Evolutionary conservation across 345 rosid species (phyloP), one percentile per base, ranked within the genome.

Genomic region (Gossypium herbaceum): DNA sequence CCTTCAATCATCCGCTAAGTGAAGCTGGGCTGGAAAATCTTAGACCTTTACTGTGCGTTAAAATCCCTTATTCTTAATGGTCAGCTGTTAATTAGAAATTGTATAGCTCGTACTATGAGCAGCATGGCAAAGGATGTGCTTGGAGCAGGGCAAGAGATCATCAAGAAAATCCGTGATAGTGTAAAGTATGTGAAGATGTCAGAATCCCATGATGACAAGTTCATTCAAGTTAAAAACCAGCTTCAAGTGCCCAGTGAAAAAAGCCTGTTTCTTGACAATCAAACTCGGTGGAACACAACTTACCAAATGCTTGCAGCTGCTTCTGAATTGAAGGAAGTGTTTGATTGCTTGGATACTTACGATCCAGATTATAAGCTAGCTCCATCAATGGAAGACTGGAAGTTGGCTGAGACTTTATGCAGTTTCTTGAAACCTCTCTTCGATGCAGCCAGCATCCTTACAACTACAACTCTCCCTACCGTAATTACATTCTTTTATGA

Each of bases 111-210:
- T 13, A 81, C 89, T 41, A 74, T 91, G 67, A 83, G 91, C 76
- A 78, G 81, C 74, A 85, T 86, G 24, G 95, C 90, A 3, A 90
- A 85, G 77, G 94, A 86, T 66, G 86, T 89, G 62, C 68, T 94
- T 10, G 84, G 52, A 29, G 84, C 81, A 2, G 93, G 92, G 19
- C 78, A 77, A 59, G 92, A 79, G 47, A 82, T 90, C 67, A 78
- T 90, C 76, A 85, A 87, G 87, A 94, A 85, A 79, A 86, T 94
- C 79, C 83, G 97, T 24, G 86, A 90, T 62, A 85, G 91, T 86
- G 97, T 92, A 9, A 94, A 92, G 80, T 86, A 89, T 15, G 97
- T 94, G 80, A 90, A 92, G 84, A 88, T 88, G 19, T 92, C 97
- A 13, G 92, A 94, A 65, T 90, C 92, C 12, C 92, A 87, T 0